phyloP scores from a whole-genome alignment of 2,329 filamentous ascomycete genomes.

The Cryphonectria radicalis region DNA sequence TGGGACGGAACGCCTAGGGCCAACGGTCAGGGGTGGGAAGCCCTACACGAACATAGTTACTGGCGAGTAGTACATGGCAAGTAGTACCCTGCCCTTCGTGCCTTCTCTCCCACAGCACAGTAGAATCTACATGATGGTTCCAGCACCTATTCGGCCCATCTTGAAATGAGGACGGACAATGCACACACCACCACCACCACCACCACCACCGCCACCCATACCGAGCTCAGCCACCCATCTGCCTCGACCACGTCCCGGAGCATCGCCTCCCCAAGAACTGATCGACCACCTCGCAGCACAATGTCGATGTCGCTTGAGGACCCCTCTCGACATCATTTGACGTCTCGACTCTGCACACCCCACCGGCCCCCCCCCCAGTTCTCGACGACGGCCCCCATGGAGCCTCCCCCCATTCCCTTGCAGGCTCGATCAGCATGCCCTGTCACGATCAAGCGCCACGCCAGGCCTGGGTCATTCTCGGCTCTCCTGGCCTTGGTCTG shows the following conservation, averaged over 20 bases:
- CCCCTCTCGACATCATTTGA: neutral
- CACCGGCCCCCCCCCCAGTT: neutral
- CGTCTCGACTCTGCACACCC: neutral
- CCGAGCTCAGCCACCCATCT: neutral
- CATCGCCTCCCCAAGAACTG: neutral
- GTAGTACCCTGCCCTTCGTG: neutral
- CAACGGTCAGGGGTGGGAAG: neutral
- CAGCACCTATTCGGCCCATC: conserved; percentile 4
- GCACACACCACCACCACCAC: neutral
- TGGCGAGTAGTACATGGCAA: neutral
- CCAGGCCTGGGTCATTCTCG: neutral
- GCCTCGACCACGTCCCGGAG: neutral
- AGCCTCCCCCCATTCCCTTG: neutral
- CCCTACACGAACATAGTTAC: neutral
- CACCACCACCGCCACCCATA: too few relatives aligned
- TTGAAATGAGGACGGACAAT: neutral
- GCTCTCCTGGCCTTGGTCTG: neutral
- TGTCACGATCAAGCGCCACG: neutral
- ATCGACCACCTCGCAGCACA: neutral
- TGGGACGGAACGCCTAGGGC: neutral
- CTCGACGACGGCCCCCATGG: neutral
- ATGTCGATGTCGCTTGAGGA: neutral
- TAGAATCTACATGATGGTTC: neutral
- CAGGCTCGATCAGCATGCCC: neutral
- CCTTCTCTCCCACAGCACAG: neutral